phyloP scores from a whole-genome alignment of 2,329 filamentous ascomycete genomes.

The Aspergillaceae sp. region DNA sequence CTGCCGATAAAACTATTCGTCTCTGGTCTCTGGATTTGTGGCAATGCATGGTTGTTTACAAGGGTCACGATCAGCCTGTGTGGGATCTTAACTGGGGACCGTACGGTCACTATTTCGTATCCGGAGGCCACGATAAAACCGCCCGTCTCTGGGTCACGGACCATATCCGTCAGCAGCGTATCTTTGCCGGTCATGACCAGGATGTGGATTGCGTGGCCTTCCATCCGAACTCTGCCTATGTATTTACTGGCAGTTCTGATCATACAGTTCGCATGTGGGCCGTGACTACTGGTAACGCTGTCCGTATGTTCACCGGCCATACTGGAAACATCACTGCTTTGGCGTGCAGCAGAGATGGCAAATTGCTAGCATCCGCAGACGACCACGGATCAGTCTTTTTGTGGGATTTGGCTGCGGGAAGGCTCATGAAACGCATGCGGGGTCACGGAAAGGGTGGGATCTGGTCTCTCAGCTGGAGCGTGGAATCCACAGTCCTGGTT shows the following conservation, averaged over 20 bases:
- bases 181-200: slow-evolving; percentile 87
- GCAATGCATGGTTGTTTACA: slow-evolving; percentile 89
- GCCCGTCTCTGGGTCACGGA: slow-evolving; percentile 89
- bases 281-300: slow-evolving; percentile 74
- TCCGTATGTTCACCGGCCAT: slow-evolving; percentile 88
- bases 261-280: slow-evolving; percentile 97
- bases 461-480: slow-evolving; percentile 86
- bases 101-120: slow-evolving; percentile 90
- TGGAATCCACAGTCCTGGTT: slow-evolving; percentile 81
- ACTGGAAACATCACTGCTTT: slow-evolving; percentile 77
- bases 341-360: slow-evolving; percentile 78
- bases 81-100: slow-evolving; percentile 86
- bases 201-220: slow-evolving; percentile 86
- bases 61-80: slow-evolving; percentile 81
- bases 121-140: slow-evolving; percentile 79
- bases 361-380: slow-evolving; percentile 84
- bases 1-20: slow-evolving; percentile 77
- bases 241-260: slow-evolving; percentile 89
- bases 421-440: slow-evolving; percentile 81
- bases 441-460: slow-evolving; percentile 91
- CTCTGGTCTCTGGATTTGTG: slow-evolving; percentile 90
- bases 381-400: slow-evolving; percentile 82
- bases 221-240: slow-evolving; percentile 87
- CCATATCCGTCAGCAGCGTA: slow-evolving; percentile 76
- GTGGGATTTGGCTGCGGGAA: slow-evolving; percentile 86